phyloP scores from a whole-genome alignment of 2,329 filamentous ascomycete genomes.

The Fusarium redolens region DNA sequence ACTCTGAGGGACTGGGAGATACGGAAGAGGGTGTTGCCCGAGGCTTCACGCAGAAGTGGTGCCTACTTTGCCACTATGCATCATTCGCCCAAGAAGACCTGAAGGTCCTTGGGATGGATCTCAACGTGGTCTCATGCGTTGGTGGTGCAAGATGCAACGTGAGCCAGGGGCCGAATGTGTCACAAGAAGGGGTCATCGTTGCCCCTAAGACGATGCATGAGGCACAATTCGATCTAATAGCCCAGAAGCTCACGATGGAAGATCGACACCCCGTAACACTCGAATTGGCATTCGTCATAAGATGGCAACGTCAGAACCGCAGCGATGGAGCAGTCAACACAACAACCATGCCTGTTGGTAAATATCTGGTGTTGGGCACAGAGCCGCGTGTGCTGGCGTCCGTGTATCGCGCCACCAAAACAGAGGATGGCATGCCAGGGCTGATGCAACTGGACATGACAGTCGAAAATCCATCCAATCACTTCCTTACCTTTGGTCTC shows the following conservation, averaged over 20 bases:
- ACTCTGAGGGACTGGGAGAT: slow-evolving; percentile 62
- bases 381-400: slow-evolving; percentile 86
- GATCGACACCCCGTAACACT: slow-evolving; percentile 81
- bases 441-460: slow-evolving; percentile 66
- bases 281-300: slow-evolving; percentile 79
- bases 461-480: slow-evolving; percentile 93
- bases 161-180: slow-evolving; percentile 53
- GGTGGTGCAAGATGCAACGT: slow-evolving; percentile 71
- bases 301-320: slow-evolving; percentile 73
- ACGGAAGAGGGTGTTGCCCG: slow-evolving; percentile 49
- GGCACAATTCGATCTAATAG: slow-evolving; percentile 77
- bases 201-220: slow-evolving; percentile 76
- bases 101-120: slow-evolving; percentile 69
- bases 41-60: slow-evolving; percentile 86
- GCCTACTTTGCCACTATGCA: slow-evolving; percentile 75
- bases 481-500: slow-evolving; percentile 93
- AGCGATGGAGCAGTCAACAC: slow-evolving; percentile 60
- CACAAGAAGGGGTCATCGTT: slow-evolving; percentile 62
- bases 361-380: slow-evolving; percentile 81
- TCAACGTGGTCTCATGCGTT: slow-evolving; percentile 69
- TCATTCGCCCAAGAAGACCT: slow-evolving; percentile 83
- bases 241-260: slow-evolving; percentile 82
- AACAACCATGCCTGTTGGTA: slow-evolving; percentile 80
- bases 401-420: slow-evolving; percentile 56
- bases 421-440: slow-evolving; percentile 45